These are phyloP conservation scores for Penicillium sclerotiorum DNA, from an alignment of 2,329 filamentous ascomycete species.

Conservation along the genomic window DNA sequence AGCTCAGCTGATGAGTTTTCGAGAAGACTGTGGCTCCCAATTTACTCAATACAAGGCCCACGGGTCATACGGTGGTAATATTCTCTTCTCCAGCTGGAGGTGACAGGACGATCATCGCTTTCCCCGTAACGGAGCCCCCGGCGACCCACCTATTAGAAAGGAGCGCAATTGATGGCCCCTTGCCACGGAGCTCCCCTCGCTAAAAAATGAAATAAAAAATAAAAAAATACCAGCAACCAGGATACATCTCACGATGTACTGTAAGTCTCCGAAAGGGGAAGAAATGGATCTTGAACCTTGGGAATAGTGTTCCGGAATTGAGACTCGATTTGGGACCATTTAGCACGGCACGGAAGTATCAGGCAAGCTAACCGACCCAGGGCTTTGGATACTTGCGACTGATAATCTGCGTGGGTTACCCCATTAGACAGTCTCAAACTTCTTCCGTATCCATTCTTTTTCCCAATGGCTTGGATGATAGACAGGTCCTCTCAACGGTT, in stretches of 20 bases:
- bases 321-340: not conserved
- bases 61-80: slow-evolving; percentile 1
- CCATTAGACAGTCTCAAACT: slow-evolving; percentile 3
- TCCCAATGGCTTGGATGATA: slow-evolving; percentile 15
- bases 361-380: slow-evolving; percentile 18
- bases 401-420: slow-evolving; percentile 6
- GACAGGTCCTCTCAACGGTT: slow-evolving; percentile 14
- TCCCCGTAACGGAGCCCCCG: not conserved
- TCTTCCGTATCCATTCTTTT: not conserved
- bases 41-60: slow-evolving; percentile 4
- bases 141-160: not conserved
- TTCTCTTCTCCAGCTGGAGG: not conserved
- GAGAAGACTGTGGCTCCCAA: slow-evolving; percentile 19
- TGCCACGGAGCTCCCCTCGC: too few relatives aligned
- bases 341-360: slow-evolving; percentile 7
- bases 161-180: too few relatives aligned
- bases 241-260: slow-evolving; percentile 1
- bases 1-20: slow-evolving; percentile 28
- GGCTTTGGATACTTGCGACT: slow-evolving; percentile 10
- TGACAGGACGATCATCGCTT: slow-evolving; percentile 21
- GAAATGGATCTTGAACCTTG: not conserved
- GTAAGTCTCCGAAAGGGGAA: not conserved
- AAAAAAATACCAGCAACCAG: slow-evolving; percentile 7
- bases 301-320: not conserved
- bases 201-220: slow-evolving; percentile 2